Evolutionary conservation across 2,329 filamentous ascomycete genomes (phyloP), one percentile per base, ranked within the genome.

Genomic region (Fusarium liriodendri): DNA sequence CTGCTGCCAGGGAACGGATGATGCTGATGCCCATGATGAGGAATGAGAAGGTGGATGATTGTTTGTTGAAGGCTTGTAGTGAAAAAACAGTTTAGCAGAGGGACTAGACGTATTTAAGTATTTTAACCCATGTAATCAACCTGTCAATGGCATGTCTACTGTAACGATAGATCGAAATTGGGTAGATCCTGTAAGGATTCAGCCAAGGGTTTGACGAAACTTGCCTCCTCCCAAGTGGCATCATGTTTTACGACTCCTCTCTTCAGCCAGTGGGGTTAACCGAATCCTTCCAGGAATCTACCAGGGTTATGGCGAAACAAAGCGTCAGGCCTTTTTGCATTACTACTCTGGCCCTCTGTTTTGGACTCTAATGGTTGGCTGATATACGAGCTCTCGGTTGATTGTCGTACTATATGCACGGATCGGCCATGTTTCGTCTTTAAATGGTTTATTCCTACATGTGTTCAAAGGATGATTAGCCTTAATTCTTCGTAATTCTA

Each of bases 81-180:
- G 16, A 35, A 13, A 14, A 37, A 29, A n/a, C 18, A 32, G 25
- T 8, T n/a, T 52, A 52, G 10, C 18, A 6, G 47, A 47, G 52
- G 52, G 5, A 35, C 29, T 55, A 6, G 16, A 1, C 5, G 13
- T 57, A 57, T 57, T 38, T 57, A 57, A 38, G 20, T n/a, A 57
- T 8, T 35, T 2, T 14, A 57, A 38, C 33, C 54, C 32, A 13
- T 22, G 32, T 9, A 11, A 55, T 25, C 3, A 20, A 57, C 18
- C 47, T 54, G 9, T 38, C 18, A 37, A 22, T 18, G 20, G 33
- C 32, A 35, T n/a, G 22, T 29, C 20, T 2, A n/a, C 38, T 59
- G 18, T 18, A 59, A 59, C 55, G 16, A 59, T n/a, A 29, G 55
- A 59, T 59, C 35, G 33, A 59, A 59, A 59, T 59, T 59, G 29